Evolutionary conservation across 2,329 filamentous ascomycete species (phyloP).

Genomic region (Diaporthe sp.): DNA sequence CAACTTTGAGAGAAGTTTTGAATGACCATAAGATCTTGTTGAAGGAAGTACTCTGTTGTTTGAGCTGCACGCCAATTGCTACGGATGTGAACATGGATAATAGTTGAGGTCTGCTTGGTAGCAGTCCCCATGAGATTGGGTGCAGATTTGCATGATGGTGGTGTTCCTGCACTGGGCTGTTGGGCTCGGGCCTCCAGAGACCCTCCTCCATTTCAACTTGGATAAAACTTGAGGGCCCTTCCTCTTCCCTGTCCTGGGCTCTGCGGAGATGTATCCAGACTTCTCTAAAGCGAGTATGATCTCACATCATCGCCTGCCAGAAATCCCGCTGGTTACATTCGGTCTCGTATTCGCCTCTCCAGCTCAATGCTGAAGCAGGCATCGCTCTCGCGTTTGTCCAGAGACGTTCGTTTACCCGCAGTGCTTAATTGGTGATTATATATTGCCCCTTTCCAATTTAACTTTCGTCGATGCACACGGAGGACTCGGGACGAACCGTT

Average conservation of each 20-base stretch:
- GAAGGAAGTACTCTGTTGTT: not conserved
- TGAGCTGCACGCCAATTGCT: not conserved
- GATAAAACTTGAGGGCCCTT: not conserved
- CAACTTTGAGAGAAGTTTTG: not conserved
- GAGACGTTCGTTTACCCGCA: not conserved
- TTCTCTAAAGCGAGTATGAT: no score
- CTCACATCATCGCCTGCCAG: not conserved
- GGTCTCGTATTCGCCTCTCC: constrained; percentile 22
- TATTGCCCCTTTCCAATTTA: not conserved
- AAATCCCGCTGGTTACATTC: not conserved
- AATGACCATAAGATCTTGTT: not conserved
- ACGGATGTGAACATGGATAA: not conserved
- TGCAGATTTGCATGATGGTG: not conserved
- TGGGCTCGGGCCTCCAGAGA: no score
- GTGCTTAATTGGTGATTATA: not conserved
- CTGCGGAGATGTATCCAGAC: no score
- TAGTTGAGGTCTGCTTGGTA: not conserved
- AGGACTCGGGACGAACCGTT: not conserved
- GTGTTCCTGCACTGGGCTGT: not conserved
- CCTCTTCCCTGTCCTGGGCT: no score
- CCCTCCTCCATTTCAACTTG: not conserved
- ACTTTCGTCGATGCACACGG: constrained; percentile 1
- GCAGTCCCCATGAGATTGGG: not conserved
- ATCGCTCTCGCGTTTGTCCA: not conserved
- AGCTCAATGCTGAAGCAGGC: not conserved